Base-by-base conservation (phyloP, 2,329 filamentous ascomycete genomes). In the Rugonectria rugulosa region DNA sequence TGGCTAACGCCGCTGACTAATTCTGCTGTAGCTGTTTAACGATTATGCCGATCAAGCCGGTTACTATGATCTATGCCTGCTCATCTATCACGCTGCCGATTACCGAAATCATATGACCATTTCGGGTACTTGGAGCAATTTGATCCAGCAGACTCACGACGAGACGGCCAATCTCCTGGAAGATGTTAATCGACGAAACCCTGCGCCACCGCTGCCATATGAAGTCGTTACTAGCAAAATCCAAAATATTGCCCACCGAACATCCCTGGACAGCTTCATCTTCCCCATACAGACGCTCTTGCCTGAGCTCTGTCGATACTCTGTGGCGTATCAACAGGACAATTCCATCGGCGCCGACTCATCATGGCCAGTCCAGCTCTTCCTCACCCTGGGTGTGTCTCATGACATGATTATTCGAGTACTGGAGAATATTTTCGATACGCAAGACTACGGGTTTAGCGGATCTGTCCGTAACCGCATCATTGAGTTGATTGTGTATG, bases 31-130 rank as follows among this genome's bases (percentile, higher is more conserved):
- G 87, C 86, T 99, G n/a, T 99, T 92, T 77, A 96, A 98, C 71
- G 80, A 87, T 60, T 99, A 92, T 68, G 92, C 93, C 51, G 93
- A 97, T 69, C 88, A 91, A 68, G 95, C 92, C 2, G 89, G 87
- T 44, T 99, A 99, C 80, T 94, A 92, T 75, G 95, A 98, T 71
- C 84, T 99, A 45, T 97, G 91, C 70, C 84, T 99, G 8, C 82
- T 94, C 56, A 97, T 99, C 68, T 98, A 93, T 78, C 89, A 96
- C 72, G 86, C 89, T 1, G 94, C 94, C 40, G 92, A 98, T 73
- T 91, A 96, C 78, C 89, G 94, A 66, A 96, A 94, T 68, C 82
- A 91, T 2, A 87, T 90, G 36, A 90, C 95, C 60, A 95, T 99
- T 66, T 83, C 84, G 50, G 82, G 88, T 34, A 96, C 92, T 4